Evolutionary conservation across 306 rosid genomes (phyloP), one percentile per base, ranked within the genome.

Genomic region (Calophaca sinica): DNA sequence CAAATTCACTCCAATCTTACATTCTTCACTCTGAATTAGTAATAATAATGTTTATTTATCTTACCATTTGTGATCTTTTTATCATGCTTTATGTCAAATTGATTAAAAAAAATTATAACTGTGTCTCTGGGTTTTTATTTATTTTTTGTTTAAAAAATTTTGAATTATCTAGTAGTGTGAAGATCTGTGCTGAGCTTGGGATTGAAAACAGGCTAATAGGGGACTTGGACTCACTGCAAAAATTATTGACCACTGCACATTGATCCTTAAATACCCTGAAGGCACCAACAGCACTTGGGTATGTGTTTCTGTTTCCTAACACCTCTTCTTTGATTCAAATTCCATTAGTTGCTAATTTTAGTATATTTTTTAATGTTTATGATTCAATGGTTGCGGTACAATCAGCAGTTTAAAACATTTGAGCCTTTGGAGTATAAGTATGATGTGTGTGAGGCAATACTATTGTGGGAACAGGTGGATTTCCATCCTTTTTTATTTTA

Each of bases 141-240:
- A 5, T 53, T 53, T 41, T 70, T 4, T 41, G 75, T 11, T 42
- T 20, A 20, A 20, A 38, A 8, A 5, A n/a, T n/a, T 20, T 20
- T 2, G 38, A 62, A 41, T 63, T 68, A n/a, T 73, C 62, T 55
- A 28, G 73, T 38, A 3, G 5, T 14, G 2, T 73, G 65, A 33
- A 31, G 45, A 73, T 62, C 14, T 60, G 63, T 74, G 68, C 75
- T 64, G 32, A 72, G 74, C 12, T 50, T 62, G 44, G 80, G 66
- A 72, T 26, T 81, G 68, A 64, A 66, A 85, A 80, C 81, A 94
- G 99, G 96, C 90, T 65, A 92, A 90, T 75, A 88, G 96, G 81
- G 99, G 99, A 77, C 89, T 94, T 66, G 99, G 99, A 72, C 97
- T 94, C 80, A 92, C 97, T 13, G 96, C 99, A 38, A 85, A 90